Percentiles rank a stretch among this genome's conserved stretches.
These are phyloP conservation scores for Chytridium lagenaria DNA, from an alignment of 371 early-diverging fungal species.

Conservation along the genomic window DNA sequence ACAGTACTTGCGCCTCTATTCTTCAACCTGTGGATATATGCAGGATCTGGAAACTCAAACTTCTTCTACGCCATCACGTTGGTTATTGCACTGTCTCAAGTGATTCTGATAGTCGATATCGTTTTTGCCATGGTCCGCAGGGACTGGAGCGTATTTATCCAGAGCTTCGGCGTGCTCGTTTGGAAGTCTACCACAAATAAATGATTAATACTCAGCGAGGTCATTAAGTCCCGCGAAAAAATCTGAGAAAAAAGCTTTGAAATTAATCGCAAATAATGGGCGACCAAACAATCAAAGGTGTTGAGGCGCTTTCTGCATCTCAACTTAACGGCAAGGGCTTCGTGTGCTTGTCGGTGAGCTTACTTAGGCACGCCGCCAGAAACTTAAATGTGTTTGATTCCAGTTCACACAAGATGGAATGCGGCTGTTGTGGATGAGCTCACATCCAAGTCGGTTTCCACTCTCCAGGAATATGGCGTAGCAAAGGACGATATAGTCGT, in stretches of 20 bases:
- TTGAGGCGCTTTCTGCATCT: background rate
- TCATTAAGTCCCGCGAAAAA: no score
- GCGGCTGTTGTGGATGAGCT: constrained; percentile 78
- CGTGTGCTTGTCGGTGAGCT: constrained; percentile 42
- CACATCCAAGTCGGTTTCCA: constrained; percentile 72
- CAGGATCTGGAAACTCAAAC: constrained; percentile 95
- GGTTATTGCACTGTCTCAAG: constrained; percentile 84
- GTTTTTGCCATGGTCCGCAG: constrained; percentile 75
- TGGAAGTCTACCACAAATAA: constrained; percentile 66
- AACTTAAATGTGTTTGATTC: no score
- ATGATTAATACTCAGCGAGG: no score
- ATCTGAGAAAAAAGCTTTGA: no score
- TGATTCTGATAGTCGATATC: constrained; percentile 79
- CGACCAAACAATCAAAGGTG: constrained; percentile 10
- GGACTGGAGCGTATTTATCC: constrained; percentile 73
- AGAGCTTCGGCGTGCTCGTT: constrained; percentile 57
- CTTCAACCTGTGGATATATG: constrained; percentile 93
- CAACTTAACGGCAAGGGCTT: constrained; percentile 41
- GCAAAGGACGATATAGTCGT: constrained; percentile 72
- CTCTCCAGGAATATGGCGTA: constrained; percentile 74
- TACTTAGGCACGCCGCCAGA: background rate
- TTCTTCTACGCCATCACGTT: constrained; percentile 96
- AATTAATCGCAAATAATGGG: background rate
- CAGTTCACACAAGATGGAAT: constrained; percentile 95
- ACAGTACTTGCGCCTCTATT: constrained; percentile 85